Evolutionary conservation across 2,329 filamentous ascomycete genomes (phyloP).

Genomic region (Corynespora cassiicola): DNA sequence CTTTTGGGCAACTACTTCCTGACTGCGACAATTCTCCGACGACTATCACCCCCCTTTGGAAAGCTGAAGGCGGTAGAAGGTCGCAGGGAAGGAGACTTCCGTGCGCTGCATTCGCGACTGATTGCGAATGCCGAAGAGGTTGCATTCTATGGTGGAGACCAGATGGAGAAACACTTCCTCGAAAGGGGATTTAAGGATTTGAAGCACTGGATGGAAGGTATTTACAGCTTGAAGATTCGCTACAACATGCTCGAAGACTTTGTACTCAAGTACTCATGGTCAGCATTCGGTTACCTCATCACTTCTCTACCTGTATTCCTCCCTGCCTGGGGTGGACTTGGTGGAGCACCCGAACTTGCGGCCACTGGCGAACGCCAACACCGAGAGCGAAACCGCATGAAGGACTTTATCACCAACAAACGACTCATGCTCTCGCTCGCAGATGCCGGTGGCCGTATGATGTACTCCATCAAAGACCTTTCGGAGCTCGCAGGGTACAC

Average conservation of each 20-base stretch:
- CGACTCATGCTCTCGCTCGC: slow-evolving; percentile 96
- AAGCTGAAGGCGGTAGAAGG: slow-evolving; percentile 97
- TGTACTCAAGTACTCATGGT: slow-evolving; percentile 98
- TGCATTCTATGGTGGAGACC: slow-evolving; percentile 94
- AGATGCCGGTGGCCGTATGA: slow-evolving; percentile 96
- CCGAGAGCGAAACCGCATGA: slow-evolving; percentile 87
- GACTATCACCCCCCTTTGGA: slow-evolving; percentile 91
- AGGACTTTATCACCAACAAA: slow-evolving; percentile 99
- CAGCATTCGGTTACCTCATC: slow-evolving; percentile 92
- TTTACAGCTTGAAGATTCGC: slow-evolving; percentile 95
- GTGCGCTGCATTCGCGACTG: slow-evolving; percentile 85
- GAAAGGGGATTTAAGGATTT: slow-evolving; percentile 92
- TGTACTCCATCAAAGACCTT: slow-evolving; percentile 99
- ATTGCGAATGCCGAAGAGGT: slow-evolving; percentile 98
- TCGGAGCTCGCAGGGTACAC: slow-evolving; percentile 96
- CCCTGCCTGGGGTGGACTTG: slow-evolving; percentile 89
- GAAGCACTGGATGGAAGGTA: slow-evolving; percentile 96
- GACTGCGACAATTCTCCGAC: slow-evolving; percentile 87
- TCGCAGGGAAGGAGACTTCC: slow-evolving; percentile 92
- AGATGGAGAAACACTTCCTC: slow-evolving; percentile 92
- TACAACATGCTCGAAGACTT: slow-evolving; percentile 99
- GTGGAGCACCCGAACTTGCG: slow-evolving; percentile 72
- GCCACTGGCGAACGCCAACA: slow-evolving; percentile 56
- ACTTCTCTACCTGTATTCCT: slow-evolving; percentile 93
- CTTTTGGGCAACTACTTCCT: slow-evolving; percentile 92